Evolutionary conservation across 148 eudicot genomes (phyloP), one percentile per base, ranked within the genome.

Genomic region (Cornus suecica): DNA sequence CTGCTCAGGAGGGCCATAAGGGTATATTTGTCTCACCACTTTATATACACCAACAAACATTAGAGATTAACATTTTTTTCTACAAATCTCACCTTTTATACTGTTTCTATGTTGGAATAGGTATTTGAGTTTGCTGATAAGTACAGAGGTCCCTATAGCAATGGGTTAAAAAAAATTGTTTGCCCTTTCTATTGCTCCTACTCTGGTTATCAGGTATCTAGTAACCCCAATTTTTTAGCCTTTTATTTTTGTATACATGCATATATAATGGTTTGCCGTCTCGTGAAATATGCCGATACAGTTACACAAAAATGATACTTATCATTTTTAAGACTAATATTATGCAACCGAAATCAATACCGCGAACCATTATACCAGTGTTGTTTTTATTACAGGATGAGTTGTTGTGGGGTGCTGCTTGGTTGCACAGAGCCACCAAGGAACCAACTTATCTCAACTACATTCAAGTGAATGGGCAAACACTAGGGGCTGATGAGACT

Each of bases 71-170:
- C 1, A 11, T 9, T 48, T 48, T 48, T 48, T 48, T 48, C 20
- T n/a, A 48, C 54, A 48, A 16, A 48, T 58, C 29, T 32, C 6
- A n/a, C 45, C 37, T 54, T 37, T 37, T 37, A 37, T 5, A 22
- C 34, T 62, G 37, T 62, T 16, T 60, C 2, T 45, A 45, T 68
- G 42, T 37, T 37, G 42, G 9, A 37, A 32, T 66, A 90, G 94
- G 97, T 92, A 61, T 90, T 92, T 51, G 86, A 84, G 75, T 92
- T 92, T 87, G 97, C 97, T 77, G 94, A 90, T 77, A 87, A 86
- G 78, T 87, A 92, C 82, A 86, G 94, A 79, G 97, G 94, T 1
- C 25, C 89, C 0, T 92, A 92, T 78, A 92, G 97, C 75, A 80
- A 85, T 65, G 84, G 83, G 28, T 83, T 92, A 45, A 84, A 76